Conservation (phyloP, 1,139 yeast genomes). For the Protomyces inundatus region DNA sequence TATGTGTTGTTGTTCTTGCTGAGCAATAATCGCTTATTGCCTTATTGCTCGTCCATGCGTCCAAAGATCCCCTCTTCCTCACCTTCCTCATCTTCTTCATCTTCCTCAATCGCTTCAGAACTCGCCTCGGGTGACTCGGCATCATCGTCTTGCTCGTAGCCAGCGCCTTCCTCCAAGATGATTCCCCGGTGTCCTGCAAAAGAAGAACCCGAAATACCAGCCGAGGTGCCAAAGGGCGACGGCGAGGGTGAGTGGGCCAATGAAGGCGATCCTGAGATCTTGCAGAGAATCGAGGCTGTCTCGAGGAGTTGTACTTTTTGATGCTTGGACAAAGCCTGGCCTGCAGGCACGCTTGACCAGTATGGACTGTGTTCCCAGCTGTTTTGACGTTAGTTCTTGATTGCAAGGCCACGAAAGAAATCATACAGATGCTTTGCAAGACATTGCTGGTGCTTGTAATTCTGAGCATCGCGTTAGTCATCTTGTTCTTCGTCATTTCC, state of each 20-base stretch:
- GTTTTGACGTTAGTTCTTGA: neutral
- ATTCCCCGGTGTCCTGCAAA: conserved; percentile 8
- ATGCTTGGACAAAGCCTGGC: conserved; percentile 21
- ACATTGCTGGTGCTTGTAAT: conserved; percentile 25
- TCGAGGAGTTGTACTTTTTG: conserved; percentile 25
- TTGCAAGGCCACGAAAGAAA: neutral
- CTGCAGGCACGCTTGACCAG: conserved; percentile 16
- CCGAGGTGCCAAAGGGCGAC: conserved; percentile 20
- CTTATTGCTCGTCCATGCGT: conserved; percentile 11
- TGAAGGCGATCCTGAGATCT: conserved; percentile 14
- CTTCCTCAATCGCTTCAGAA: conserved; percentile 16
- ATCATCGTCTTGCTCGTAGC: conserved; percentile 18
- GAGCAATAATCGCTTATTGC: neutral
- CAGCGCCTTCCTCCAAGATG: conserved; percentile 22
- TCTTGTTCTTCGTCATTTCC: neutral
- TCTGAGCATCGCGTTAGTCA: neutral
- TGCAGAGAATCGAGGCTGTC: conserved; percentile 21
- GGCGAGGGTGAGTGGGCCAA: conserved; percentile 17
- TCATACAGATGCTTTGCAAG: conserved; percentile 19
- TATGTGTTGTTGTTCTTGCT: no score
- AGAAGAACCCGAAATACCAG: conserved; percentile 3
- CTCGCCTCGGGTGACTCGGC: conserved; percentile 16
- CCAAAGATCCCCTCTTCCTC: conserved; percentile 25
- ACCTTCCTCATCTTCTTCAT: conserved; percentile 19
- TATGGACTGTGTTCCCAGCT: conserved; percentile 26